Evolutionary conservation across 2,329 filamentous ascomycete species (phyloP).

Genomic region (Cercospora nicotianae): DNA sequence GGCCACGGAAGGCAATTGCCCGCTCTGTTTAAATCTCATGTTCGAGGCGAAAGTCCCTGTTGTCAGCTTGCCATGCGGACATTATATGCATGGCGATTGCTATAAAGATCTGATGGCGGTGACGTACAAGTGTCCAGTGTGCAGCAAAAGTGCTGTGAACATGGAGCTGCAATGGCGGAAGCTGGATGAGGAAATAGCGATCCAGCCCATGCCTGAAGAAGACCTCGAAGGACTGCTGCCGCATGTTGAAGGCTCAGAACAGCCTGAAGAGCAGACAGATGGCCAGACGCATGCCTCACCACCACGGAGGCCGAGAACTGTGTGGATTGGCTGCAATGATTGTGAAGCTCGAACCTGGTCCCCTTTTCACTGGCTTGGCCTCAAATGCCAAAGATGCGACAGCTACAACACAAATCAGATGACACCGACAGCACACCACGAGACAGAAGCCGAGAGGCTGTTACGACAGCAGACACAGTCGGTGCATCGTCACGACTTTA

Average conservation of each 20-base stretch:
- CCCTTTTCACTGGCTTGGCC: slow-evolving; percentile 88
- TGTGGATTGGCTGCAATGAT: slow-evolving; percentile 89
- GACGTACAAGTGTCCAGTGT: slow-evolving; percentile 95
- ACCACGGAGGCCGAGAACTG: slow-evolving; percentile 46
- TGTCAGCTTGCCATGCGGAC: slow-evolving; percentile 92
- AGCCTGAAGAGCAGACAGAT: slow-evolving; percentile 34
- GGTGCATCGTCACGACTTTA: slow-evolving; percentile 39
- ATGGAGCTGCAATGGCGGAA: slow-evolving; percentile 96
- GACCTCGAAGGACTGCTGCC: slow-evolving; percentile 35
- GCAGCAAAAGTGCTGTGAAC: slow-evolving; percentile 93
- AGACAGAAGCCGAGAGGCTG: slow-evolving; percentile 38
- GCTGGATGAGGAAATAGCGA: slow-evolving; percentile 79
- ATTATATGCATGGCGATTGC: slow-evolving; percentile 90
- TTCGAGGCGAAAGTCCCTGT: slow-evolving; percentile 87
- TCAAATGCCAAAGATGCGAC: slow-evolving; percentile 72
- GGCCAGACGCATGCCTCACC: slow-evolving; percentile 5
- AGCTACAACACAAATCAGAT: slow-evolving; percentile 55
- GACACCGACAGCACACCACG: slow-evolving; percentile 43
- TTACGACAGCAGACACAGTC: slow-evolving; percentile 33
- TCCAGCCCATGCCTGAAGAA: slow-evolving; percentile 80
- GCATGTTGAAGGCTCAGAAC: slow-evolving; percentile 16
- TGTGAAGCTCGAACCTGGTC: slow-evolving; percentile 85
- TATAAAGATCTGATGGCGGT: slow-evolving; percentile 83
- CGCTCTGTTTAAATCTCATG: slow-evolving; percentile 94
- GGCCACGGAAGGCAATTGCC: slow-evolving; percentile 92